Evolutionary conservation across 306 rosid genomes (phyloP).

Genomic region (Lathyrus oleraceus): DNA sequence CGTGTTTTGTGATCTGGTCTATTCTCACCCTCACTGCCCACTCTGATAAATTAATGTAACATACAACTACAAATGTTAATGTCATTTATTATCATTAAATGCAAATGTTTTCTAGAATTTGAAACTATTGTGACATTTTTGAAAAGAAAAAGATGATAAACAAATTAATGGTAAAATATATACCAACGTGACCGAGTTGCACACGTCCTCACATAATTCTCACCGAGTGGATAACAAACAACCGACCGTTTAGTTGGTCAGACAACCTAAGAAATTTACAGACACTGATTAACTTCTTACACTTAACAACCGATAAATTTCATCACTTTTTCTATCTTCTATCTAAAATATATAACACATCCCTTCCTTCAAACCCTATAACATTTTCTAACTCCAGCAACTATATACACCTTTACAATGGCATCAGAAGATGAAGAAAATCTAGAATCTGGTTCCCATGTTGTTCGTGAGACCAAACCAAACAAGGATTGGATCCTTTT

Average conservation of each 20-base stretch:
- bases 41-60: too few relatives aligned
- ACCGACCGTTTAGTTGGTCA: constrained; percentile 40
- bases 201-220: constrained; percentile 33
- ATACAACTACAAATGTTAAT: too few relatives aligned
- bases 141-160: too few relatives aligned
- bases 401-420: constrained; percentile 43
- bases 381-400: neutral
- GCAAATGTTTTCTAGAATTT: too few relatives aligned
- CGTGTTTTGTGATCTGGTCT: too few relatives aligned
- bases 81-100: too few relatives aligned
- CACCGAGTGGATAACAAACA: constrained; percentile 44
- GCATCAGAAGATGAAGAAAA: constrained; percentile 51
- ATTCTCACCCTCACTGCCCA: too few relatives aligned
- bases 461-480: constrained; percentile 10
- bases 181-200: neutral
- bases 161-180: too few relatives aligned
- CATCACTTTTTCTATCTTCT: constrained; percentile 20
- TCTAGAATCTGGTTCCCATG: constrained; percentile 14
- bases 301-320: constrained; percentile 38
- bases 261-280: constrained; percentile 53
- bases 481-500: constrained; percentile 45
- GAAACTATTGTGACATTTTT: too few relatives aligned
- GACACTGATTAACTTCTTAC: constrained; percentile 41
- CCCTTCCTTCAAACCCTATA: neutral
- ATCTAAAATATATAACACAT: constrained; percentile 37